Evolutionary conservation across 2,329 filamentous ascomycete genomes (phyloP).

Genomic region (Ampelomyces quisqualis): DNA sequence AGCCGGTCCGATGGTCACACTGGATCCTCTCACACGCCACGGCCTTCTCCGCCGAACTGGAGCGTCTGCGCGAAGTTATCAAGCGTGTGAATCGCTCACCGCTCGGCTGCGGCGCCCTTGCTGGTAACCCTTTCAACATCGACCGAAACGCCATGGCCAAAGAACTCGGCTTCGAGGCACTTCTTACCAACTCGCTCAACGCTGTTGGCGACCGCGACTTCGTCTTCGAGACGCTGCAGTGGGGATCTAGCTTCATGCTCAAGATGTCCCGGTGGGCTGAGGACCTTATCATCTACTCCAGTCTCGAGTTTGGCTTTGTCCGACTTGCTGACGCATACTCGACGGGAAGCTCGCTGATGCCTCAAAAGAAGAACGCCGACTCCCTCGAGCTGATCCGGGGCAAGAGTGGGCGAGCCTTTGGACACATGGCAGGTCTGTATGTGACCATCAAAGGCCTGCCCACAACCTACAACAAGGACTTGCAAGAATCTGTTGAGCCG

Average conservation of each 20-base stretch:
- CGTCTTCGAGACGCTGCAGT: slow-evolving; percentile 77
- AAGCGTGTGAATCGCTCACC: slow-evolving; percentile 71
- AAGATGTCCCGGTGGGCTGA: slow-evolving; percentile 81
- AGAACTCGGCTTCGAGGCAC: slow-evolving; percentile 76
- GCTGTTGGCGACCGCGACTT: slow-evolving; percentile 79
- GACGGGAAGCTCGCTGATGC: slow-evolving; percentile 76
- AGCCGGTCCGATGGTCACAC: slow-evolving; percentile 79
- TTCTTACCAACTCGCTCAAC: slow-evolving; percentile 76
- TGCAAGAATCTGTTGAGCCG: slow-evolving; percentile 87
- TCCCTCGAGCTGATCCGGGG: slow-evolving; percentile 74
- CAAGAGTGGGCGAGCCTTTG: slow-evolving; percentile 74
- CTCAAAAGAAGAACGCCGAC: slow-evolving; percentile 82
- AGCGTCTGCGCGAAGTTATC: slow-evolving; percentile 72
- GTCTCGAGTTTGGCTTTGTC: slow-evolving; percentile 74
- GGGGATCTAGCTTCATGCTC: slow-evolving; percentile 74
- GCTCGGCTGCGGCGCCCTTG: slow-evolving; percentile 73
- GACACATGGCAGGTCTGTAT: slow-evolving; percentile 78
- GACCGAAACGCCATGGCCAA: slow-evolving; percentile 76
- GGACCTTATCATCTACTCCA: slow-evolving; percentile 81
- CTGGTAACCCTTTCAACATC: slow-evolving; percentile 79
- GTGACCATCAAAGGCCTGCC: slow-evolving; percentile 74
- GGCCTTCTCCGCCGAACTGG: slow-evolving; percentile 70
- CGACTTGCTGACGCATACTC: slow-evolving; percentile 76
- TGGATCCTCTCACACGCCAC: slow-evolving; percentile 76
- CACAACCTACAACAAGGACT: slow-evolving; percentile 85